Evolutionary conservation across 225 moss, liverwort and hornwort genomes (phyloP), one percentile per base, ranked within the genome.

Genomic region (Polytrichum formosum): DNA sequence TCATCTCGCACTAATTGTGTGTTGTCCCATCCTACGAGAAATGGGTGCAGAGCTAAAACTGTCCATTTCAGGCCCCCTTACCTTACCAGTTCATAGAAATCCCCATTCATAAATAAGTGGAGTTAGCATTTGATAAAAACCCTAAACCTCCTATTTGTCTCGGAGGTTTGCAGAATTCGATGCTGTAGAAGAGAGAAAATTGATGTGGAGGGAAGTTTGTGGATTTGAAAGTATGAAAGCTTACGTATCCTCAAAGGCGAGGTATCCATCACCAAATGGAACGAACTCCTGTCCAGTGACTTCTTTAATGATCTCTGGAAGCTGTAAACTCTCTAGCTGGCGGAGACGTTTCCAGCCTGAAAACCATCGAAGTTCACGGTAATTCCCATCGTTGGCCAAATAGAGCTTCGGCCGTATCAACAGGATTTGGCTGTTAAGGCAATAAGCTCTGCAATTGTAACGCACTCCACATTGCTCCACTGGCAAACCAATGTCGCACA

Each of bases 401-500:
- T 80, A 92, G 19, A 92, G 83, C 74, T 97, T 94, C 5, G 92
- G 97, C 33, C 97, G 84, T 25, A 97, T 82, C 76, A 94, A 82
- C 54, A 97, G 76, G 73, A 94, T 85, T 59, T 74, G 81, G 37
- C 94, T 87, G 80, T 97, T 71, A 17, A 97, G 90, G 78, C 93
- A 97, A 37, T 80, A 88, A 3, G 82, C 90, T 81, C 97, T 73
- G 66, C 94, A 94, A 76, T 97, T 97, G 81, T 97, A 97, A 29
- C 94, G 89, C 71, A 97, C 97, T 67, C 92, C 97, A 68, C 88
- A 78, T 59, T 90, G 78, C 75, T 87, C 84, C 5, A 90, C 85
- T 10, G 97, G 94, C 73, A 97, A 82, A 28, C 97, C 97, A 35
- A 97, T 94, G 79, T 97, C 97, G 74, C 97, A 97, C 35, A 97